Evolutionary conservation across 192 early-diverging fungal species (phyloP).

Genomic region (Polychytrium aggregatum): DNA sequence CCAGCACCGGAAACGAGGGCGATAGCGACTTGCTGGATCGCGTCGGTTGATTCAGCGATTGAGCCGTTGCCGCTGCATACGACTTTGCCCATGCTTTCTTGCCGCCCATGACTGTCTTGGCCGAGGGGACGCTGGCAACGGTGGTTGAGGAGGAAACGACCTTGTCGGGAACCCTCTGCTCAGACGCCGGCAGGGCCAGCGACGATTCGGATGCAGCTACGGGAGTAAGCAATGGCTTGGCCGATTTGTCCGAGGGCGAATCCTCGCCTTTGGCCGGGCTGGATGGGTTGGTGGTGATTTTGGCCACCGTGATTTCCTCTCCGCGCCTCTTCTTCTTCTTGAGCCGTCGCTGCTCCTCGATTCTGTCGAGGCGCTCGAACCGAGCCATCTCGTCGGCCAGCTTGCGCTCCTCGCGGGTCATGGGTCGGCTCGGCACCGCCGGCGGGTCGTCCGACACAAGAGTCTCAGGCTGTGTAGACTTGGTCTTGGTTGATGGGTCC

Average conservation of each 20-base stretch:
- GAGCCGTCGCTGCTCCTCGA: constrained; percentile 4
- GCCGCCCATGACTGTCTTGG: too few relatives aligned
- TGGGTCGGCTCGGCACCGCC: too few relatives aligned
- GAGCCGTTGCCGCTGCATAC: too few relatives aligned
- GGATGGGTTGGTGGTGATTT: neutral
- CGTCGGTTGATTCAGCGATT: too few relatives aligned
- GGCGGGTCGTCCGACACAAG: too few relatives aligned
- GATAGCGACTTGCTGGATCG: too few relatives aligned
- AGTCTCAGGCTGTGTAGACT: too few relatives aligned
- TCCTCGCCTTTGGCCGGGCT: neutral
- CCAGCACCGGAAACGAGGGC: too few relatives aligned
- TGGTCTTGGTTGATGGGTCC: too few relatives aligned
- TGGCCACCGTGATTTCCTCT: constrained; percentile 7
- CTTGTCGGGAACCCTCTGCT: neutral
- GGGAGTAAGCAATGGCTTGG: neutral
- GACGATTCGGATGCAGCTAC: neutral
- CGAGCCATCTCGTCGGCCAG: constrained; percentile 16
- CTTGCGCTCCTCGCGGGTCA: constrained; percentile 15
- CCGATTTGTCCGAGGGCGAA: neutral
- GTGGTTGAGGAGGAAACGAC: too few relatives aligned
- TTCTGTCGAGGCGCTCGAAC: constrained; percentile 11
- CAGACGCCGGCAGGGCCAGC: neutral
- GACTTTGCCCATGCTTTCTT: too few relatives aligned
- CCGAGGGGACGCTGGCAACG: too few relatives aligned
- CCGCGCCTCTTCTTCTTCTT: neutral